Evolutionary conservation across 2,329 filamentous ascomycete species (phyloP).

Genomic region (Colletotrichum trifolii): DNA sequence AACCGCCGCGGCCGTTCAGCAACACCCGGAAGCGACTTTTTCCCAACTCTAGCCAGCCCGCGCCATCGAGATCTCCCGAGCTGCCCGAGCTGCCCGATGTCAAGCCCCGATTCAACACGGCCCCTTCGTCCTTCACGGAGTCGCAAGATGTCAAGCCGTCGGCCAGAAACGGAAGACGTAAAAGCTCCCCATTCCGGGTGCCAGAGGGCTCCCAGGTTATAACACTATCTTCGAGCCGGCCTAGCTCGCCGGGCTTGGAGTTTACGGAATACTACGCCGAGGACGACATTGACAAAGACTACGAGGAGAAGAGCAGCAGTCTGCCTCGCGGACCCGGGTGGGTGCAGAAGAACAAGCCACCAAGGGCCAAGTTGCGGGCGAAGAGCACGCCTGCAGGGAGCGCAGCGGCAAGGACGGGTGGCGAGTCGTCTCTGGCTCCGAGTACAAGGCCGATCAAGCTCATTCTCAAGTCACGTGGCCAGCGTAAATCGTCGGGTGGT

Average conservation of each 20-base stretch:
- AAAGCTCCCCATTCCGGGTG: slow-evolving; percentile 39
- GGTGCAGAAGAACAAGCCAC: slow-evolving; percentile 37
- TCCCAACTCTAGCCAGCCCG: slow-evolving; percentile 48
- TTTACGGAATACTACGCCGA: slow-evolving; percentile 51
- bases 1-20: slow-evolving; percentile 23
- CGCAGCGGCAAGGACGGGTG: background rate
- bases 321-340: slow-evolving; percentile 36
- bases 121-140: slow-evolving; percentile 15
- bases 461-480: background rate
- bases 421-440: slow-evolving; percentile 1
- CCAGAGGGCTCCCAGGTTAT: slow-evolving; percentile 48
- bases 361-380: slow-evolving; percentile 6
- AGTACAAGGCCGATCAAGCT: slow-evolving; percentile 13
- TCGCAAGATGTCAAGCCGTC: slow-evolving; percentile 1
- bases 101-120: slow-evolving; percentile 35
- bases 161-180: background rate
- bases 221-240: slow-evolving; percentile 42
- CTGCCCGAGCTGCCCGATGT: slow-evolving; percentile 22
- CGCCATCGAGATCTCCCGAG: slow-evolving; percentile 37
- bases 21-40: slow-evolving; percentile 41
- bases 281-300: slow-evolving; percentile 51
- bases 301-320: slow-evolving; percentile 39
- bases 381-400: slow-evolving; percentile 22
- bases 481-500: slow-evolving; percentile 13
- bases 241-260: slow-evolving; percentile 22